phyloP scores from a whole-genome alignment of 441 rosid genomes.

The Eruca vesicaria region DNA sequence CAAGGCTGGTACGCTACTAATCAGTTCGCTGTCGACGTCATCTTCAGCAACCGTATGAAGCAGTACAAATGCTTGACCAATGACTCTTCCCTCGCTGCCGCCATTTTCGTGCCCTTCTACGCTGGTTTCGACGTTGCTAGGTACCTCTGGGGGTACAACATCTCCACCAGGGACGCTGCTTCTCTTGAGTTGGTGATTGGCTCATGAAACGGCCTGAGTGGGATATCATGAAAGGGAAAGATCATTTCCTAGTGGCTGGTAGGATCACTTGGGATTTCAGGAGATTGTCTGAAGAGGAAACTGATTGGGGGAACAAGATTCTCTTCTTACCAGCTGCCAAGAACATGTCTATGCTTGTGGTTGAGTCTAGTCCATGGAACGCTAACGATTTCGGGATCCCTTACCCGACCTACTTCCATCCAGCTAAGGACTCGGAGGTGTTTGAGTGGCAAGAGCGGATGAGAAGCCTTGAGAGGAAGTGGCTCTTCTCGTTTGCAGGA shows the following conservation, averaged over 20 bases:
- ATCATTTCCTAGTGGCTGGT: conserved; percentile 96
- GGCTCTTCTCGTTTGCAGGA: conserved; percentile 97
- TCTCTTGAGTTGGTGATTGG: conserved; percentile 94
- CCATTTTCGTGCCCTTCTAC: conserved; percentile 91
- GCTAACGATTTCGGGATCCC: conserved; percentile 97
- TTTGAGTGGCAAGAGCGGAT: conserved; percentile 87
- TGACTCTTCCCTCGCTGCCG: conserved; percentile 91
- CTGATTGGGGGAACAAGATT: conserved; percentile 95
- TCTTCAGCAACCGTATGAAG: conserved; percentile 86
- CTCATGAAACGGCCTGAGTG: conserved; percentile 88
- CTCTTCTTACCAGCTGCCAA: conserved; percentile 88
- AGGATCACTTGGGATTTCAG: conserved; percentile 99
- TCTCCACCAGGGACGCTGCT: conserved; percentile 82
- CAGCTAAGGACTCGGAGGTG: conserved; percentile 89
- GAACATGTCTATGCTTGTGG: conserved; percentile 98
- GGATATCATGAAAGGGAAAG: conserved; percentile 86
- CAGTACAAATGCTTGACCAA: conserved; percentile 85
- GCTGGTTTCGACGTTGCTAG: conserved; percentile 95
- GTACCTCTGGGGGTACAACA: conserved; percentile 85
- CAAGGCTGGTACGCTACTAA: conserved; percentile 93
- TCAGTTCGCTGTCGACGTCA: conserved; percentile 93
- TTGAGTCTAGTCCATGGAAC: conserved; percentile 98
- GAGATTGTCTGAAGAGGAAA: conserved; percentile 69
- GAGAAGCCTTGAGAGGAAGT: conserved; percentile 87
- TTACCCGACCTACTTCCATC: conserved; percentile 94